Conservation (phyloP, 345 rosid species). For the Salix suchowensis region DNA sequence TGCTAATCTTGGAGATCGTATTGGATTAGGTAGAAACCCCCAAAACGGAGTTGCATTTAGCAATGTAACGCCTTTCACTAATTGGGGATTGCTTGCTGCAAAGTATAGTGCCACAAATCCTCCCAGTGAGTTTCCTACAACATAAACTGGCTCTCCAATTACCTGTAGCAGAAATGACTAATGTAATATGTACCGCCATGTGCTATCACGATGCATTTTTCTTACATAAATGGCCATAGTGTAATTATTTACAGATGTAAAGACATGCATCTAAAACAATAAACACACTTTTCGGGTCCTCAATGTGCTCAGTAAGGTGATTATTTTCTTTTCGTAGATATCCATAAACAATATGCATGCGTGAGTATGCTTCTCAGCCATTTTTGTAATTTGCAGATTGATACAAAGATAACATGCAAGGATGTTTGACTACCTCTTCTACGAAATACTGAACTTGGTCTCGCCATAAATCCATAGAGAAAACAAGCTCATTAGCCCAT, state of each 20-base stretch:
- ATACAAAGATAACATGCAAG: background rate
- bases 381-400: background rate
- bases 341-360: background rate
- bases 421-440: constrained; percentile 51
- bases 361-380: background rate
- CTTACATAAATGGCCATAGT: background rate
- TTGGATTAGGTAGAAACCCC: constrained; percentile 91
- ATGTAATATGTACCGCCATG: background rate
- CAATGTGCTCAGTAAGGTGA: background rate
- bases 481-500: constrained; percentile 78
- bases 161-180: constrained; percentile 41
- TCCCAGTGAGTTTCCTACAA: constrained; percentile 93
- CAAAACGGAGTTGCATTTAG: constrained; percentile 98
- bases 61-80: constrained; percentile 85
- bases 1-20: constrained; percentile 64
- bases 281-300: background rate
- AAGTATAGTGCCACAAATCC: constrained; percentile 82
- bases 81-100: constrained; percentile 76
- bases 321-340: background rate
- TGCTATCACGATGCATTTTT: background rate
- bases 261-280: background rate
- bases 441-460: constrained; percentile 76
- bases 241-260: background rate
- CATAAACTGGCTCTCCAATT: constrained; percentile 81
- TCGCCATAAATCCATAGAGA: constrained; percentile 79